Percentiles rank a stretch among this genome's conserved stretches.
These are phyloP conservation scores for Rhizopogon vinicolor DNA, from an alignment of 768 basidiomycete genomes.

Conservation along the genomic window DNA sequence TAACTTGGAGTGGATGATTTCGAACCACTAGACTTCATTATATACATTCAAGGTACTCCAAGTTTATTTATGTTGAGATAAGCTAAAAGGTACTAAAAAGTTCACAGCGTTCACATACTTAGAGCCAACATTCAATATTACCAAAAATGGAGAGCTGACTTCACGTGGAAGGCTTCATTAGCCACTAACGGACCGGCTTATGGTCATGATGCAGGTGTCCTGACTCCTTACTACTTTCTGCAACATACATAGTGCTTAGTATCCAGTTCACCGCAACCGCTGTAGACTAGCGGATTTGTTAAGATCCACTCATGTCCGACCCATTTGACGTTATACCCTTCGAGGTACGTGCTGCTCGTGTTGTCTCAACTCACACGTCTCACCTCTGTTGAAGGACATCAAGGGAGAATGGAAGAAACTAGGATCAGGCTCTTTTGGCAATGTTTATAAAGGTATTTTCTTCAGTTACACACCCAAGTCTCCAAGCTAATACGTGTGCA, in stretches of 20 bases:
- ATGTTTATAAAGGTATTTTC: slow-evolving; percentile 76
- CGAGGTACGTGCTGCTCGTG: slow-evolving; percentile 45
- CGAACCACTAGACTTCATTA: neutral
- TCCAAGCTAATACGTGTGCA: slow-evolving; percentile 23
- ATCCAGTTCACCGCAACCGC: neutral
- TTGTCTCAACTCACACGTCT: neutral
- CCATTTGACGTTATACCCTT: slow-evolving; percentile 87
- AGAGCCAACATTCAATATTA: neutral
- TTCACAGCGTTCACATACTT: neutral
- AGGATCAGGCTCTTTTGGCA: slow-evolving; percentile 90
- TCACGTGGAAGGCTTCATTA: neutral
- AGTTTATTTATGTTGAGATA: slow-evolving; percentile 4
- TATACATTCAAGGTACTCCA: neutral
- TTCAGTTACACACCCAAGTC: slow-evolving; percentile 6
- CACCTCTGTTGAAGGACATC: slow-evolving; percentile 57
- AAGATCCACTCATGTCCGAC: slow-evolving; percentile 41
- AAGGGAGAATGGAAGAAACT: slow-evolving; percentile 85
- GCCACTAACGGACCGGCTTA: neutral
- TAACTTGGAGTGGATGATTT: neutral
- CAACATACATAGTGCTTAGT: neutral
- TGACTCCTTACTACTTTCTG: neutral
- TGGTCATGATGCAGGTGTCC: neutral
- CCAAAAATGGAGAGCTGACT: neutral
- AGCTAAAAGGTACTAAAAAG: neutral
- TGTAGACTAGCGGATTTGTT: neutral